Evolutionary conservation across 148 eudicot genomes (phyloP), one percentile per base, ranked within the genome.

Genomic region (Vaccinium macrocarpon): DNA sequence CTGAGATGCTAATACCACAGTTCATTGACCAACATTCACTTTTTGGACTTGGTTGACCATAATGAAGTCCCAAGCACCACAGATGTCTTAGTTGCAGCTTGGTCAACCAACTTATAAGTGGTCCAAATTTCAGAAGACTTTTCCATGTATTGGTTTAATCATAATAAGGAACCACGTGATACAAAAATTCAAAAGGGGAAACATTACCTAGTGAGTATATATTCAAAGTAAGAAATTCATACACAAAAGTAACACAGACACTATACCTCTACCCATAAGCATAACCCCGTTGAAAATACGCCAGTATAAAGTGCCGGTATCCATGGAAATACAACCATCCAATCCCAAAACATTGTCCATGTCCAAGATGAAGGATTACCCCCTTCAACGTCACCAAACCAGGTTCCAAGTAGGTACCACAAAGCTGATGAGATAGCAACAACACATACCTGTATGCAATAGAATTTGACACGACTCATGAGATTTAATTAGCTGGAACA

Each of bases 201-300:
- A 77, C 61, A 77, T 25, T 13, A 32, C 18, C 6, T 0, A 18
- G 2, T 7, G 1, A 50, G 73, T 16, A 59, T 6, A 42, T 10
- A 25, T 3, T 76, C 19, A 42, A 50, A 56, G 16, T 2, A 55
- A 50, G 53, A 78, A 52, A 29, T 61, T 16, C 42, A 51, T 18
- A 15, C 5, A 29, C 49, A 0, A 3, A 16, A 10, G 78, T 23
- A 13, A 72, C 29, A 32, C 8, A 70, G 25, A 46, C 2, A 46
- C n/a, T 29, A 46, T 91, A 94, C 97, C 95, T 94, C 97, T 71
- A 89, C 74, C 95, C 95, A 92, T 81, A 92, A 87, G 90, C 97
- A 94, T 81, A 94, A 55, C 46, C 94, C 89, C 1, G 96, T 92
- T 14, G 95, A 92, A 32, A 94, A 89, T 56, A 89, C 46, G 12